Conservation (phyloP, 176 grass and related monocot genomes). For the Pontederia paniculata region DNA sequence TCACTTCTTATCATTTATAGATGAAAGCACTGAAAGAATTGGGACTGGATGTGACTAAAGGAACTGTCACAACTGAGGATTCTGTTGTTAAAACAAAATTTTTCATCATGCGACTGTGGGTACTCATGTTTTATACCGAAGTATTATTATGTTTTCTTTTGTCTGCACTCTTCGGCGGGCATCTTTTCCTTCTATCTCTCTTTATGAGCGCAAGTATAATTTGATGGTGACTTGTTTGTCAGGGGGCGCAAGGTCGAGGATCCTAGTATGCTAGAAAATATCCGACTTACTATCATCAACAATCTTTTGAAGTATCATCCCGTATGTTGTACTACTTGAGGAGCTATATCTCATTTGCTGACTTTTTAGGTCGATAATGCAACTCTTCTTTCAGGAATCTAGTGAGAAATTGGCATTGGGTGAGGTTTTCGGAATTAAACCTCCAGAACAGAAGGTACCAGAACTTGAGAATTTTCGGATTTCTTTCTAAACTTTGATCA, state of each 20-base stretch:
- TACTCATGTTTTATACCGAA: conserved; percentile 1
- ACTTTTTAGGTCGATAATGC: too few relatives aligned
- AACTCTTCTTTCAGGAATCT: conserved; percentile 54
- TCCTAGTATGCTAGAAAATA: conserved; percentile 83
- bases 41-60: conserved; percentile 87
- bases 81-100: conserved; percentile 70
- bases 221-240: not conserved
- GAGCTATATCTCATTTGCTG: not conserved
- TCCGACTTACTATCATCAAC: conserved; percentile 91
- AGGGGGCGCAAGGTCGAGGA: conserved; percentile 93
- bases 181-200: too few relatives aligned
- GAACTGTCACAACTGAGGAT: conserved; percentile 70
- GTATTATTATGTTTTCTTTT: not conserved
- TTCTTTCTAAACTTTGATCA: not conserved
- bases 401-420: conserved; percentile 97
- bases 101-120: conserved; percentile 77
- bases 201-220: not conserved
- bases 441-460: conserved; percentile 72
- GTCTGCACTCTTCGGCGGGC: too few relatives aligned
- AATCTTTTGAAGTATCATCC: conserved; percentile 97
- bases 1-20: conserved; percentile 30
- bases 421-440: conserved; percentile 90
- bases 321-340: conserved; percentile 30
- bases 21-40: conserved; percentile 89
- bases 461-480: not conserved